Evolutionary conservation across 331 rosid genomes (phyloP).

Genomic region (Rosa hybrid): DNA sequence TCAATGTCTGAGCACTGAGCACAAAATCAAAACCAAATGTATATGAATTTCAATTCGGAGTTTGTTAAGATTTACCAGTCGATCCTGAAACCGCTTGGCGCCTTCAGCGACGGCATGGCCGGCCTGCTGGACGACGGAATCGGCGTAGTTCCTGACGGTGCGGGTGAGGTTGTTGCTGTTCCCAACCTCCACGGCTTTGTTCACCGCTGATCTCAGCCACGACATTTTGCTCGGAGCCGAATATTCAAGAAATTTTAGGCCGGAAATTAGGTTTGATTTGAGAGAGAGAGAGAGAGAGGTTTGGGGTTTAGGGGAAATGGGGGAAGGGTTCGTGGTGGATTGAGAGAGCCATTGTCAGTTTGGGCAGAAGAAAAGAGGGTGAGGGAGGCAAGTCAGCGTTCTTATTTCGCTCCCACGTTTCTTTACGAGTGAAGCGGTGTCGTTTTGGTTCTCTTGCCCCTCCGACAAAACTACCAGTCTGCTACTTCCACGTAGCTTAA

Average conservation of each 20-base stretch:
- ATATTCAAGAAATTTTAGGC: neutral
- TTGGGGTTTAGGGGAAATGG: slow-evolving; percentile 25
- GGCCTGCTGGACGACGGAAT: slow-evolving; percentile 93
- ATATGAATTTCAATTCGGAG: neutral
- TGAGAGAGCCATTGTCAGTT: slow-evolving; percentile 23
- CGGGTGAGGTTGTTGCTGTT: slow-evolving; percentile 93
- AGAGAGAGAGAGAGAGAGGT: slow-evolving; percentile 1
- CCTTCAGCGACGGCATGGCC: slow-evolving; percentile 98
- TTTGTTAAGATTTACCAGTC: slow-evolving; percentile 52
- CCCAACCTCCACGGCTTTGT: slow-evolving; percentile 92
- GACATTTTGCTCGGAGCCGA: slow-evolving; percentile 49
- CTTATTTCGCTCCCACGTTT: neutral
- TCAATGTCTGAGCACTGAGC: neutral
- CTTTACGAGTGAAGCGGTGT: neutral
- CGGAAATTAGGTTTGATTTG: neutral
- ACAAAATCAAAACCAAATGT: neutral
- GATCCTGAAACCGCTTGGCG: slow-evolving; percentile 91
- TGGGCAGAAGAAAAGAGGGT: neutral
- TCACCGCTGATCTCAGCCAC: slow-evolving; percentile 95
- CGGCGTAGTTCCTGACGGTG: slow-evolving; percentile 90
- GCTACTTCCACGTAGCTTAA: too few species aligned
- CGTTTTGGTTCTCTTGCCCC: slow-evolving; percentile 6
- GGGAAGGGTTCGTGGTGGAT: slow-evolving; percentile 7
- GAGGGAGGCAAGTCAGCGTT: neutral
- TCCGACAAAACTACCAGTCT: neutral